Evolutionary conservation across 805 yeast species (phyloP).

Genomic region (Barnettozyma salicaria): DNA sequence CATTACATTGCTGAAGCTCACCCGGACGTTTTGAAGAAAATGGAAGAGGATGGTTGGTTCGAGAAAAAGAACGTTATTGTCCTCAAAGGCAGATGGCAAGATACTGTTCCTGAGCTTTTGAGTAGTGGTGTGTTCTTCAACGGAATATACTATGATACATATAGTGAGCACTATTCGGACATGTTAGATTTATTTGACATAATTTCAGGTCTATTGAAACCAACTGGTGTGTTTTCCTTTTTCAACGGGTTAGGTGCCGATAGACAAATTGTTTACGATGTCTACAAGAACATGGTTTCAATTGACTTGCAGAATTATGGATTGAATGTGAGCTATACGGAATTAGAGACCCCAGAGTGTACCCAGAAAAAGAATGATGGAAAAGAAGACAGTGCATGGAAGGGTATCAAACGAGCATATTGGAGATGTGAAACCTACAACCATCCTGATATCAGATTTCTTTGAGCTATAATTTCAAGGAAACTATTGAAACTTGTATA

Average conservation of each 20-base stretch:
- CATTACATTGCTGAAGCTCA: constrained; percentile 95
- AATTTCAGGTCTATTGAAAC: constrained; percentile 75
- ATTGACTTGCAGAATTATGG: constrained; percentile 80
- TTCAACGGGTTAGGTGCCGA: constrained; percentile 91
- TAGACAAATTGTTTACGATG: constrained; percentile 69
- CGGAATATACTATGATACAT: constrained; percentile 92
- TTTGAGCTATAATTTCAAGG: too few relatives aligned
- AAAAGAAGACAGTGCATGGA: constrained; percentile 47
- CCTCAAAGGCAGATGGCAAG: constrained; percentile 92
- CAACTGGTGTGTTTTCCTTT: constrained; percentile 81
- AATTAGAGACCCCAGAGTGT: constrained; percentile 40
- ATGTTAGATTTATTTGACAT: constrained; percentile 81
- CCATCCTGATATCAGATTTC: constrained; percentile 58
- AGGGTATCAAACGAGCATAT: constrained; percentile 53
- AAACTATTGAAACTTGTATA: too few relatives aligned
- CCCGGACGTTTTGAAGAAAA: constrained; percentile 74
- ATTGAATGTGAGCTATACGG: constrained; percentile 50
- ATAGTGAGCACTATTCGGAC: constrained; percentile 85
- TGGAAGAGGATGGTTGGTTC: constrained; percentile 78
- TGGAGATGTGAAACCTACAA: constrained; percentile 66
- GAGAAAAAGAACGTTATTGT: constrained; percentile 65
- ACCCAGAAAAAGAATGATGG: constrained; percentile 32
- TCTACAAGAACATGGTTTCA: constrained; percentile 76
- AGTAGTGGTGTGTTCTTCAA: constrained; percentile 68
- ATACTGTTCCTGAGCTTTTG: constrained; percentile 58